Evolutionary conservation across 345 rosid species (phyloP).

Genomic region (Eucalyptus viminalis): DNA sequence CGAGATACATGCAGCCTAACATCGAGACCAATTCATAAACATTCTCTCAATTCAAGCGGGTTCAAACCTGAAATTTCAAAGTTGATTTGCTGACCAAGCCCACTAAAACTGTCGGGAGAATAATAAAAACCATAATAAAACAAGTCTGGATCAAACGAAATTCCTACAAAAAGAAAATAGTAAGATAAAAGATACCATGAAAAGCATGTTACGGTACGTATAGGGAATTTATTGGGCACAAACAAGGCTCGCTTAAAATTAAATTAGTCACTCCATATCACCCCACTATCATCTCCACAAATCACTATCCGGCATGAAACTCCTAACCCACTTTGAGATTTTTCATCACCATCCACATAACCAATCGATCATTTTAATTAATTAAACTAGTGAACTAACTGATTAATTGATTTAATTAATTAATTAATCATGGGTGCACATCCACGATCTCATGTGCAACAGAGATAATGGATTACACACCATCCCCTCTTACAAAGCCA

Average conservation of each 20-base stretch:
- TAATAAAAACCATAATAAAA: background rate
- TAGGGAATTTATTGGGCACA: background rate
- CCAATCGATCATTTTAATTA: background rate
- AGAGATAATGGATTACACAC: constrained; percentile 11
- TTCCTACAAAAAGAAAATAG: background rate
- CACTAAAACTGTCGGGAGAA: background rate
- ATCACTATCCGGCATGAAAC: background rate
- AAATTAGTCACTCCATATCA: background rate
- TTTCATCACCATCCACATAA: background rate
- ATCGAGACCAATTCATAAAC: background rate
- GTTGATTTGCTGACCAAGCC: background rate
- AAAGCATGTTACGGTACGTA: background rate
- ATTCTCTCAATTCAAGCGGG: background rate
- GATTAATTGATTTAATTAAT: background rate
- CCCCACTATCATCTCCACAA: background rate
- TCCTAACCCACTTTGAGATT: background rate
- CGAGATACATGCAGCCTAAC: background rate
- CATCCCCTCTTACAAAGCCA: background rate
- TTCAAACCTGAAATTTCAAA: background rate
- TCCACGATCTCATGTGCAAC: background rate
- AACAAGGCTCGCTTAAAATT: background rate
- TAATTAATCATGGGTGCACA: background rate
- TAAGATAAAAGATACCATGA: background rate
- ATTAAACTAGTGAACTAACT: background rate
- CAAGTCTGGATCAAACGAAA: background rate